phyloP scores from a whole-genome alignment of 2,329 filamentous ascomycete species.

The Arthrobotrys conoides region DNA sequence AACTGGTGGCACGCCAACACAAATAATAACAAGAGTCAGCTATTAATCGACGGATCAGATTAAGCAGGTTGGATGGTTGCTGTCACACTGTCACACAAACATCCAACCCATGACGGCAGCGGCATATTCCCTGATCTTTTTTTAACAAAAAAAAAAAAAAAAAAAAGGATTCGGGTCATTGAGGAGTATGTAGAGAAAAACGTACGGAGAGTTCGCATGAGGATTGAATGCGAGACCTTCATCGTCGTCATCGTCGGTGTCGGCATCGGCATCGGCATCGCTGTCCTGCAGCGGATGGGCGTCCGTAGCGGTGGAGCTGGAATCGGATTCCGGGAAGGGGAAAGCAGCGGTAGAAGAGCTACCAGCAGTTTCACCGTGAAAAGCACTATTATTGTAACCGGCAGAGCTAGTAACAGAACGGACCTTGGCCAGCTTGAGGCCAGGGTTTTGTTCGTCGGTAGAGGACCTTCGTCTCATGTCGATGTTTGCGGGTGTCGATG shows the following conservation, averaged over 20 bases:
- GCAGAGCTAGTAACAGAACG: not conserved
- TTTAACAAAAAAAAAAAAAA: too few species aligned
- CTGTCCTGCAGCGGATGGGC: conserved; percentile 18
- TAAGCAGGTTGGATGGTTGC: conserved; percentile 27
- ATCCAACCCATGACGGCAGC: conserved; percentile 14
- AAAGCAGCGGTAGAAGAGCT: conserved; percentile 40
- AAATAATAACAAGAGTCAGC: conserved; percentile 24
- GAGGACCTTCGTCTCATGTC: conserved; percentile 38
- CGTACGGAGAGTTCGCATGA: conserved; percentile 58
- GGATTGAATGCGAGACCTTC: conserved; percentile 39
- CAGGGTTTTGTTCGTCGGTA: conserved; percentile 26
- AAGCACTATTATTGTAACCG: not conserved
- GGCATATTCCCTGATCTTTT: not conserved
- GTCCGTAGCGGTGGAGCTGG: conserved; percentile 18
- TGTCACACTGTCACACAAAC: conserved; percentile 26
- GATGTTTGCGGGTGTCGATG: conserved; percentile 19
- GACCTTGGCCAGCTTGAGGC: conserved; percentile 47
- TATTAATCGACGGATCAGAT: conserved; percentile 51
- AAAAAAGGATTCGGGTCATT: not conserved
- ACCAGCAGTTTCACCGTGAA: conserved; percentile 28
- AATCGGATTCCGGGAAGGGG: conserved; percentile 26
- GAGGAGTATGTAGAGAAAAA: not conserved
- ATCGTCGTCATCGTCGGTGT: conserved; percentile 41
- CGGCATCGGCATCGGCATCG: conserved; percentile 26
- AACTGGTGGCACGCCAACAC: conserved; percentile 66